Conservation (phyloP, 495 filamentous ascomycete species). For the Neurospora sp. region DNA sequence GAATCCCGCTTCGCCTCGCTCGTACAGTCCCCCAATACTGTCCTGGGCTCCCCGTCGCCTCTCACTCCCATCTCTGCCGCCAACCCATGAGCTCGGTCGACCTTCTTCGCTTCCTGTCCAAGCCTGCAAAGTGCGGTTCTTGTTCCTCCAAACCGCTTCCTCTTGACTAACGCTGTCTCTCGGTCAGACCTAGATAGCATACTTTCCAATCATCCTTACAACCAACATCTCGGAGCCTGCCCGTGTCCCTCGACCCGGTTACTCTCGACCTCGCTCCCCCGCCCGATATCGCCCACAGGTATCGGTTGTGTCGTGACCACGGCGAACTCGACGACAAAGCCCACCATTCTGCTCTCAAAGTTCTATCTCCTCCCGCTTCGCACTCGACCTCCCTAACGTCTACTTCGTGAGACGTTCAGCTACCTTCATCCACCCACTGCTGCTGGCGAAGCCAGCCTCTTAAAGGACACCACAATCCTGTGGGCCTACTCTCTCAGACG, state of each 20-base stretch:
- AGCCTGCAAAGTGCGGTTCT: slow-evolving; percentile 78
- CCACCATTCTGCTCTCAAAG: slow-evolving; percentile 81
- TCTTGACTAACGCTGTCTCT: slow-evolving; percentile 5
- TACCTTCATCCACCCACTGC: slow-evolving; percentile 25
- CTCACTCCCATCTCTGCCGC: neutral
- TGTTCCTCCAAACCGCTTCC: neutral
- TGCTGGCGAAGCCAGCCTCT: slow-evolving; percentile 50
- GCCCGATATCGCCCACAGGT: slow-evolving; percentile 68
- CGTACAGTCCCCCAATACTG: slow-evolving; percentile 2
- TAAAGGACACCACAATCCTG: slow-evolving; percentile 43
- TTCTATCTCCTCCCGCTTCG: slow-evolving; percentile 70
- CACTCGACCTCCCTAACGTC: slow-evolving; percentile 82
- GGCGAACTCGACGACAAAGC: slow-evolving; percentile 44
- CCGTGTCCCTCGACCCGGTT: slow-evolving; percentile 6
- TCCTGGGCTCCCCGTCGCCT: neutral
- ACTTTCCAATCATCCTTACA: slow-evolving; percentile 17
- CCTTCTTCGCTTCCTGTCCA: slow-evolving; percentile 87
- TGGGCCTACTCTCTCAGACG: slow-evolving; percentile 96
- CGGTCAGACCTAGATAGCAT: slow-evolving; percentile 82
- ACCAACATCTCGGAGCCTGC: slow-evolving; percentile 1
- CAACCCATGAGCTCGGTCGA: slow-evolving; percentile 78
- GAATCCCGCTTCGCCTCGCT: neutral
- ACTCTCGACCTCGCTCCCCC: neutral
- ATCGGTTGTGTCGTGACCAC: slow-evolving; percentile 78
- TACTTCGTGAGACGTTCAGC: slow-evolving; percentile 44